phyloP scores from a whole-genome alignment of 2,329 filamentous ascomycete species.

The Hypomyces rosellus region DNA sequence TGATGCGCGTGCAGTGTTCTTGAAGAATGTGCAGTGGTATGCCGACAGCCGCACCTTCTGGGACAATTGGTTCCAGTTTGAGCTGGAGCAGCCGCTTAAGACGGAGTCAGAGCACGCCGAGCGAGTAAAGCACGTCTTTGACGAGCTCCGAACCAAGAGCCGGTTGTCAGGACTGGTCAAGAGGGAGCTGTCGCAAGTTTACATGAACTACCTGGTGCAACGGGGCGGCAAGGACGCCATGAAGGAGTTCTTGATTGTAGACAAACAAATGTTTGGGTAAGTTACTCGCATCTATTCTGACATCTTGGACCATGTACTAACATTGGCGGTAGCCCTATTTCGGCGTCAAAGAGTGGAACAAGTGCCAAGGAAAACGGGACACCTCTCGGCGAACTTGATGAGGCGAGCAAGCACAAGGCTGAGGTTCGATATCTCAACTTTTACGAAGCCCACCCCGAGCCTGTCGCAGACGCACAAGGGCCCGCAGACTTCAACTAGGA shows the following conservation, averaged over 20 bases:
- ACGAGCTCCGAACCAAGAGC: slow-evolving; percentile 67
- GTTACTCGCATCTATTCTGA: slow-evolving; percentile 19
- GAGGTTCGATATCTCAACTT: slow-evolving; percentile 46
- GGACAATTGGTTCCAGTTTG: slow-evolving; percentile 82
- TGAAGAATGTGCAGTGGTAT: slow-evolving; percentile 77
- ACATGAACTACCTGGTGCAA: slow-evolving; percentile 79
- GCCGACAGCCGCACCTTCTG: slow-evolving; percentile 83
- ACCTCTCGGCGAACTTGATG: slow-evolving; percentile 41
- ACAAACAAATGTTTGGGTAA: slow-evolving; percentile 82
- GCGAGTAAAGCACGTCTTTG: slow-evolving; percentile 74
- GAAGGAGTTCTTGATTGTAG: slow-evolving; percentile 76
- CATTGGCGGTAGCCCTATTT: slow-evolving; percentile 16
- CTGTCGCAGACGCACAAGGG: slow-evolving; percentile 41
- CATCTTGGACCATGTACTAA: slow-evolving; percentile 5
- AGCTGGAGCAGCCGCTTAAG: slow-evolving; percentile 73
- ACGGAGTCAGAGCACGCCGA: slow-evolving; percentile 60
- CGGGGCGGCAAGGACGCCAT: slow-evolving; percentile 76
- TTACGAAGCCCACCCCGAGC: slow-evolving; percentile 46
- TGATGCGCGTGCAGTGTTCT: slow-evolving; percentile 77
- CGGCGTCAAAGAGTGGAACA: slow-evolving; percentile 9
- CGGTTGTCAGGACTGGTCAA: slow-evolving; percentile 60
- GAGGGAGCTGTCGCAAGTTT: slow-evolving; percentile 69
- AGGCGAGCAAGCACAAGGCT: slow-evolving; percentile 43
- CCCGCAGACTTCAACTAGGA: slow-evolving; percentile 45
- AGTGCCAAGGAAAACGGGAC: slow-evolving; percentile 42